Conservation (phyloP, 2,329 filamentous ascomycete species). For the Curvularia hawaiiensis region DNA sequence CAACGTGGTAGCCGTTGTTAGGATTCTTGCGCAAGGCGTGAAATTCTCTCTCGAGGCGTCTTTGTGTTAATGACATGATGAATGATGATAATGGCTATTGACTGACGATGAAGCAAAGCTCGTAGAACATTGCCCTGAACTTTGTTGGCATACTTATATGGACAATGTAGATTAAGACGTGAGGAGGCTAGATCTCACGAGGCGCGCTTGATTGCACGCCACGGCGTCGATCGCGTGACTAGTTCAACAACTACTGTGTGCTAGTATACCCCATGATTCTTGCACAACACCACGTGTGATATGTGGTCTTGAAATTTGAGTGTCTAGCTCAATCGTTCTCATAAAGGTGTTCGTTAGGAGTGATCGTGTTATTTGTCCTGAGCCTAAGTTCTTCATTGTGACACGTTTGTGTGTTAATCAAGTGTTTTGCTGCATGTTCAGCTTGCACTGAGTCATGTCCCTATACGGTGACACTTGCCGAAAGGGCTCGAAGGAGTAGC, state of each 20-base stretch:
- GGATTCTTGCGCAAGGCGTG: slow-evolving; percentile 6
- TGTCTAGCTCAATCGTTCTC: background rate
- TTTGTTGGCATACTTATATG: background rate
- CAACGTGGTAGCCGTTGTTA: background rate
- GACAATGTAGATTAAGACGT: background rate
- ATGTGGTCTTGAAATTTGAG: background rate
- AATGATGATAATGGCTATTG: background rate
- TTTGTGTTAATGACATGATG: slow-evolving; percentile 2
- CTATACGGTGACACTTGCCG: background rate
- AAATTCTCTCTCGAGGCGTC: slow-evolving; percentile 9
- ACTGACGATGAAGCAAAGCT: background rate
- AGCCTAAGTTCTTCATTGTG: background rate
- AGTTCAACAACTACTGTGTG: background rate
- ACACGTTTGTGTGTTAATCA: background rate
- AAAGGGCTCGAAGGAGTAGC: background rate
- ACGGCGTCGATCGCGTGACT: background rate
- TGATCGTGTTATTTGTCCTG: background rate
- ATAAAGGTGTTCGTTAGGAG: background rate
- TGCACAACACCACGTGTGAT: background rate
- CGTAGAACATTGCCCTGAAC: background rate
- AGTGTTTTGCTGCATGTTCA: background rate
- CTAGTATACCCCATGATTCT: background rate
- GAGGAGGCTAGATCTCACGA: background rate
- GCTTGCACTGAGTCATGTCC: background rate
- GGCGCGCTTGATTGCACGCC: background rate